phyloP scores from a whole-genome alignment of 1,284 basidiomycete genomes.

The Cutaneotrichosporon sp. region DNA sequence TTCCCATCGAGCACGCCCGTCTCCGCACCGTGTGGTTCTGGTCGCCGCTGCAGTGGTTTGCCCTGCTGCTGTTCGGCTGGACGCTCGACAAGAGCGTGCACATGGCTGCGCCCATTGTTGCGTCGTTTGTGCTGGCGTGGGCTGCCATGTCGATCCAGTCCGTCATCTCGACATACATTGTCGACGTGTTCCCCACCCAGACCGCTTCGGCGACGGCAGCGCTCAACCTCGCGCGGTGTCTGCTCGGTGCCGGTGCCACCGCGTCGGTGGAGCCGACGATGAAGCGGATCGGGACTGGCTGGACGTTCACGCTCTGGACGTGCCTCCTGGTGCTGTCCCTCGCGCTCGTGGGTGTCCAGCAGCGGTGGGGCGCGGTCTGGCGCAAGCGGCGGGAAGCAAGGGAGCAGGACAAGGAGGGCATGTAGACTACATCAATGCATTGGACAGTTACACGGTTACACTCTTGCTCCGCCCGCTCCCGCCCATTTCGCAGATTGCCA shows the following conservation, averaged over 20 bases:
- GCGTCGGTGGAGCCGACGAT: not conserved
- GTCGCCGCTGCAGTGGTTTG: constrained; percentile 30
- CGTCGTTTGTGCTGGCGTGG: not conserved
- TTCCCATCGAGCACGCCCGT: constrained; percentile 39
- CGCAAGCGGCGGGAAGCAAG: not conserved
- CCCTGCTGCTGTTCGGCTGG: constrained; percentile 40
- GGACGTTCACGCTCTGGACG: not conserved
- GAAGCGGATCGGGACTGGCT: not conserved
- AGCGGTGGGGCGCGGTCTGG: not conserved
- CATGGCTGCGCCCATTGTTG: constrained; percentile 41
- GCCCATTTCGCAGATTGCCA: too few relatives aligned
- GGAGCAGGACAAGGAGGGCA: not conserved
- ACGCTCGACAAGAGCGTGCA: constrained; percentile 31
- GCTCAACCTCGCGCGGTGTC: not conserved
- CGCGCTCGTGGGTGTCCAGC: not conserved
- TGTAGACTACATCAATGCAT: not conserved
- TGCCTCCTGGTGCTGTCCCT: not conserved
- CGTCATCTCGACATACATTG: not conserved
- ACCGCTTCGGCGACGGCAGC: not conserved
- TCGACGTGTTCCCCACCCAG: not conserved
- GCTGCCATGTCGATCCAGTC: not conserved
- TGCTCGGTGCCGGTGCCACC: not conserved
- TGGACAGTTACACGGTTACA: too few relatives aligned
- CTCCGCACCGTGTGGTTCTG: constrained; percentile 13
- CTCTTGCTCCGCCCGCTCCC: too few relatives aligned